A percentile compares a stretch with the other conserved stretches of the same genome.
phyloP scores from a whole-genome alignment of 192 early-diverging fungal genomes.

The Linnemannia hyalina region DNA sequence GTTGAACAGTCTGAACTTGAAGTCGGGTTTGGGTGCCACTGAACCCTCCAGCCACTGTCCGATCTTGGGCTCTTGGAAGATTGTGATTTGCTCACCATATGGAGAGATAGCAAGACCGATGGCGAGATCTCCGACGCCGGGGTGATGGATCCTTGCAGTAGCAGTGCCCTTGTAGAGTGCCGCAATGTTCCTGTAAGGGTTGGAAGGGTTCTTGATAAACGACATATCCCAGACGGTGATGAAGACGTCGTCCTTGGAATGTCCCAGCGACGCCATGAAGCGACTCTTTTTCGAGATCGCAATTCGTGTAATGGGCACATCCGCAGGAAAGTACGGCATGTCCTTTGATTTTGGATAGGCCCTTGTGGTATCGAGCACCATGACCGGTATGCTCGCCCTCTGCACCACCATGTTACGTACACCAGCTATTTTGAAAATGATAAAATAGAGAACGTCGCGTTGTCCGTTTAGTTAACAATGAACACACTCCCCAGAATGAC shows the following conservation, averaged over 20 bases:
- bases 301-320: slow-evolving; percentile 20
- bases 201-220: slow-evolving; percentile 32
- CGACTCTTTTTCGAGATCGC: slow-evolving; percentile 19
- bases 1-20: slow-evolving; percentile 39
- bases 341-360: not conserved
- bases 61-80: slow-evolving; percentile 47
- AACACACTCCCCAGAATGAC: no score
- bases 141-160: not conserved
- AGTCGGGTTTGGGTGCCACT: slow-evolving; percentile 12
- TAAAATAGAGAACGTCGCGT: not conserved
- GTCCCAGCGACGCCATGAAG: slow-evolving; percentile 28
- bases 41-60: slow-evolving; percentile 43
- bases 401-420: slow-evolving; percentile 19
- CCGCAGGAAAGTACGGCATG: slow-evolving; percentile 1
- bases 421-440: slow-evolving; percentile 10
- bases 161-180: slow-evolving; percentile 27
- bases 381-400: slow-evolving; percentile 30
- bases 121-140: slow-evolving; percentile 25
- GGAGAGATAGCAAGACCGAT: slow-evolving; percentile 41
- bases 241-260: slow-evolving; percentile 17
- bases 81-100: slow-evolving; percentile 26
- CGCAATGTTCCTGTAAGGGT: slow-evolving; percentile 1
- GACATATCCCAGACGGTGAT: slow-evolving; percentile 40
- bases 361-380: slow-evolving; percentile 22
- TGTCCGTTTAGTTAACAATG: not conserved